Conservation (phyloP, 352 stramenopile genomes). For the Globisporangium apiculatum region DNA sequence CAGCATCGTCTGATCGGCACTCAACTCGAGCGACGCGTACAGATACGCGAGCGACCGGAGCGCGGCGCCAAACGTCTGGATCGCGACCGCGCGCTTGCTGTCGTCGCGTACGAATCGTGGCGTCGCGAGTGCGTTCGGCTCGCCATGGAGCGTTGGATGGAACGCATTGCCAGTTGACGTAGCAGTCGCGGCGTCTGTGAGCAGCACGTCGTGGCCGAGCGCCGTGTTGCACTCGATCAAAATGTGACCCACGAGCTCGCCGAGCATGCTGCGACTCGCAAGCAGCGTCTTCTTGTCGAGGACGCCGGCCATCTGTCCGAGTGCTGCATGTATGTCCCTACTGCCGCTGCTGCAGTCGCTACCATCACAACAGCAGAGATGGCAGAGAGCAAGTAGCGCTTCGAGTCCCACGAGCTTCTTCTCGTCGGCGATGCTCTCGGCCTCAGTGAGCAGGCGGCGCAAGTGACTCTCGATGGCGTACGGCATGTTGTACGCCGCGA, state of each 20-base stretch:
- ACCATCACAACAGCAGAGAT: neutral
- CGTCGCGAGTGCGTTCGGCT: slow-evolving; percentile 6
- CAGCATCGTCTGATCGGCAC: slow-evolving; percentile 55
- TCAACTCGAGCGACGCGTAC: slow-evolving; percentile 39
- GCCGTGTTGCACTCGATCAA: slow-evolving; percentile 64
- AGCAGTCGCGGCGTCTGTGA: slow-evolving; percentile 4
- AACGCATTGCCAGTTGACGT: no score
- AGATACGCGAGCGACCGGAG: slow-evolving; percentile 35
- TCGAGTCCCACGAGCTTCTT: slow-evolving; percentile 68
- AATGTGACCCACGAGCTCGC: slow-evolving; percentile 53
- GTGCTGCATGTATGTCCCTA: neutral
- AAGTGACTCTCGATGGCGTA: slow-evolving; percentile 68
- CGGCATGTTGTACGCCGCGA: slow-evolving; percentile 63
- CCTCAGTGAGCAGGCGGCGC: slow-evolving; percentile 43
- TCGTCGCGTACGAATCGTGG: slow-evolving; percentile 27
- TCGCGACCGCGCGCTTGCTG: slow-evolving; percentile 35
- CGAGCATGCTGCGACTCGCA: slow-evolving; percentile 23
- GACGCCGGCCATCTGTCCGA: neutral
- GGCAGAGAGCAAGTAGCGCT: slow-evolving; percentile 23
- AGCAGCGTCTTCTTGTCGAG: slow-evolving; percentile 35
- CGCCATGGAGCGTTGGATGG: neutral
- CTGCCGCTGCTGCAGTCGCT: neutral
- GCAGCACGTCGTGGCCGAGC: slow-evolving; percentile 31
- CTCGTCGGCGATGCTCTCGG: slow-evolving; percentile 57
- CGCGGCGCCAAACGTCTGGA: slow-evolving; percentile 43